Evolutionary conservation across 495 filamentous ascomycete genomes (phyloP).

Genomic region (Aspergillus funiculosus): DNA sequence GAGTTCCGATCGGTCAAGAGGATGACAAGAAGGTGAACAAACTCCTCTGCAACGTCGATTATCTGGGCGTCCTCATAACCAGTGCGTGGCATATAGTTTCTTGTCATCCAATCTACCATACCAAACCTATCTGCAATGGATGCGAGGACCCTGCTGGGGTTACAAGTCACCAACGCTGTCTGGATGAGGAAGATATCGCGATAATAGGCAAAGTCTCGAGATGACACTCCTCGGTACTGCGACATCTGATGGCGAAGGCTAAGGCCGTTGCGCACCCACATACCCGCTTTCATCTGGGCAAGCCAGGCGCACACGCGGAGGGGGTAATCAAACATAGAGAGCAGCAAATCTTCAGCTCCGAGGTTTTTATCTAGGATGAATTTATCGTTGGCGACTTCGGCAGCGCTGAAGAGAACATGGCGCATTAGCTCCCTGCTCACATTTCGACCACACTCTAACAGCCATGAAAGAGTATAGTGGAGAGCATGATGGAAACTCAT

Average conservation of each 20-base stretch:
- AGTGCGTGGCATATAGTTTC: slow-evolving; percentile 61
- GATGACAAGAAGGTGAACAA: slow-evolving; percentile 88
- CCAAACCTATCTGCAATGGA: slow-evolving; percentile 88
- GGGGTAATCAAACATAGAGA: slow-evolving; percentile 88
- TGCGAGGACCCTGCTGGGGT: slow-evolving; percentile 78
- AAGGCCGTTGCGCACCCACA: slow-evolving; percentile 98
- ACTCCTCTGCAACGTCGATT: slow-evolving; percentile 90
- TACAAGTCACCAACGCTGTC: slow-evolving; percentile 78
- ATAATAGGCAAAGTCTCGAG: slow-evolving; percentile 86
- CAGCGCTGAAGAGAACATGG: slow-evolving; percentile 54
- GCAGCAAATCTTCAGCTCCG: slow-evolving; percentile 67
- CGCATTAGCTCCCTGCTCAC: slow-evolving; percentile 62
- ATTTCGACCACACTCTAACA: slow-evolving; percentile 80
- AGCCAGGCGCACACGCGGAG: slow-evolving; percentile 92
- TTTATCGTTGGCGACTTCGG: slow-evolving; percentile 36
- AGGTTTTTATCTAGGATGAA: slow-evolving; percentile 24
- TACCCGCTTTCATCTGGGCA: slow-evolving; percentile 92
- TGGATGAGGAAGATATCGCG: slow-evolving; percentile 94
- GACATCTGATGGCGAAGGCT: slow-evolving; percentile 91
- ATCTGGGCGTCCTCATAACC: slow-evolving; percentile 79
- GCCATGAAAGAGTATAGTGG: slow-evolving; percentile 96
- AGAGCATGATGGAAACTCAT: slow-evolving; percentile 98
- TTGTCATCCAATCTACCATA: slow-evolving; percentile 83
- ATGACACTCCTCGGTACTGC: slow-evolving; percentile 79
- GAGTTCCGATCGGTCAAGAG: slow-evolving; percentile 81